Conservation (phyloP, 352 stramenopile species). For the Globisporangium nunn region DNA sequence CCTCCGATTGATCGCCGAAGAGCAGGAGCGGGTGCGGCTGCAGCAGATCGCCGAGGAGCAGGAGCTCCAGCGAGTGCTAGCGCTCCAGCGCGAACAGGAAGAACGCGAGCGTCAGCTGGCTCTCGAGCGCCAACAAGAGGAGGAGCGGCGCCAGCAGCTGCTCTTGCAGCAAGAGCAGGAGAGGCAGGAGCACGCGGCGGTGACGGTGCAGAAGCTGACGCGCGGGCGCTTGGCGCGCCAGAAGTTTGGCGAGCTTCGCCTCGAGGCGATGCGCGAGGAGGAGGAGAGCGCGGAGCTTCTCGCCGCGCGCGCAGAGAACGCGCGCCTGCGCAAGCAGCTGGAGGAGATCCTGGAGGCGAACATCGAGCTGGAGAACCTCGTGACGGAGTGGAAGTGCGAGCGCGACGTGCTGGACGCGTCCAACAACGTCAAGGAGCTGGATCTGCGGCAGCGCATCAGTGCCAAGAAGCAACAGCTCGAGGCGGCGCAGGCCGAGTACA, state of each 20-base stretch:
- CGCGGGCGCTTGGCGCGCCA: constrained; percentile 38
- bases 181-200: constrained; percentile 22
- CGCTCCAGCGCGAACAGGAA: constrained; percentile 25
- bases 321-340: constrained; percentile 42
- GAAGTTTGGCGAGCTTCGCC: constrained; percentile 43
- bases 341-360: constrained; percentile 52
- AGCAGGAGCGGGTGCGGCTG: constrained; percentile 13
- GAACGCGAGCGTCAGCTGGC: constrained; percentile 17
- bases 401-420: constrained; percentile 49
- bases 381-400: constrained; percentile 50
- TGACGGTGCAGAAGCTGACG: constrained; percentile 32
- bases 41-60: constrained; percentile 2
- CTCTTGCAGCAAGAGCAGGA: constrained; percentile 22
- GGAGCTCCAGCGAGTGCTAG: constrained; percentile 28
- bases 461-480: constrained; percentile 42
- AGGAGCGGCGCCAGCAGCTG: constrained; percentile 21
- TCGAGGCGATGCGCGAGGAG: constrained; percentile 29
- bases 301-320: constrained; percentile 46
- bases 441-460: constrained; percentile 52
- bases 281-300: constrained; percentile 24
- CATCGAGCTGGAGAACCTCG: constrained; percentile 45
- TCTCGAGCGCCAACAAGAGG: constrained; percentile 28
- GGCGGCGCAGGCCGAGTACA: constrained; percentile 30
- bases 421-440: constrained; percentile 42
- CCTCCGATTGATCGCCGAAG: constrained; percentile 14